Evolutionary conservation across 441 rosid genomes (phyloP), one percentile per base, ranked within the genome.

Genomic region (Mallotus japonicus): DNA sequence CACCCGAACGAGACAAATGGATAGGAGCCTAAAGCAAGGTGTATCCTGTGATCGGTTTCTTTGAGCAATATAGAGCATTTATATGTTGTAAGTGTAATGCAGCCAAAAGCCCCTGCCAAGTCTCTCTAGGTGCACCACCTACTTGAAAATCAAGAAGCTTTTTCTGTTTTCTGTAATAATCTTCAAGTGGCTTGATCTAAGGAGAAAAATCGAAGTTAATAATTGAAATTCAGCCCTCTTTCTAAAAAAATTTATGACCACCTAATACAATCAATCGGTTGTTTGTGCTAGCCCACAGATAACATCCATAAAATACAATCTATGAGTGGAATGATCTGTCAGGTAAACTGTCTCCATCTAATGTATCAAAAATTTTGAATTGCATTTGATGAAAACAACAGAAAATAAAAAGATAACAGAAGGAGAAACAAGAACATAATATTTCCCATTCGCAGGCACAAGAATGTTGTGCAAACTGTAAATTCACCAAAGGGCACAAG

Each of bases 71-170:
- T 24, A 19, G 56, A 46, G 80, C 72, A 73, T 77, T 71, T 67
- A 69, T 47, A 65, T 82, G 82, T 64, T 76, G 74, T 49, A 86
- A 82, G 73, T 75, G 86, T 67, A 88, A 73, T 6, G 84, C 86
- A 34, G 83, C 76, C 76, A 86, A 69, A 54, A 85, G 84, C 55
- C 88, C 87, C 22, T 50, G 79, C 91, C 88, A 87, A 5, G 89
- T 79, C 54, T 83, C 89, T 19, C 67, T 55, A 46, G 84, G 82
- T 2, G 80, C 84, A 59, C 69, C 57, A 6, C 81, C 71, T 61
- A 88, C 82, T 73, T 82, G 81, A 75, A 88, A 78, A 78, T 85
- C 82, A 6, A 86, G 73, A 82, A 86, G 87, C 59, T 77, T 86
- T 70, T 74, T 81, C 56, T 76, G 87, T 54, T 81, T 80, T 75